Evolutionary conservation across 495 filamentous ascomycete species (phyloP).

Genomic region (Penicillium pancosmium): DNA sequence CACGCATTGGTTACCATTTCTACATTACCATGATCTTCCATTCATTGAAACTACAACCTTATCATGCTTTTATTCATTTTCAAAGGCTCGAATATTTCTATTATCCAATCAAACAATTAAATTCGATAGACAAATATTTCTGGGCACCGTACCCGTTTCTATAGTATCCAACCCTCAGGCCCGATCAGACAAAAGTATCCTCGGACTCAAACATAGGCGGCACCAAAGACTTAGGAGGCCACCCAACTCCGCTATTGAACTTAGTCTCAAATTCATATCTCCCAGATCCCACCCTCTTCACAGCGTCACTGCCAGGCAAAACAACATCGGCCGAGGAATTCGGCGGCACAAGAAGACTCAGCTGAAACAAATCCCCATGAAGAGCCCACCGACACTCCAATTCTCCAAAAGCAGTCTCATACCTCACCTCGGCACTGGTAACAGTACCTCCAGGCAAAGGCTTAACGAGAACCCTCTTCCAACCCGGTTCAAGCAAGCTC

Average conservation of each 20-base stretch:
- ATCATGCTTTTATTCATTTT: no score
- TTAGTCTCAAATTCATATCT: constrained; percentile 8
- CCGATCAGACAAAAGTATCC: constrained; percentile 12
- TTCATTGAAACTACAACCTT: no score
- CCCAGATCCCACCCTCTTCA: constrained; percentile 28
- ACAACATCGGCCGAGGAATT: constrained; percentile 29
- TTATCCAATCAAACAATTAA: no score
- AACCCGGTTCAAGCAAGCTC: constrained; percentile 25
- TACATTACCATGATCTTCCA: no score
- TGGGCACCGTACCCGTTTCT: no score
- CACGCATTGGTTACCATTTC: no score
- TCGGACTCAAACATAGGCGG: constrained; percentile 18
- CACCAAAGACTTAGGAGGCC: constrained; percentile 23
- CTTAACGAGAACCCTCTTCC: constrained; percentile 28
- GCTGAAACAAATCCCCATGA: constrained; percentile 14
- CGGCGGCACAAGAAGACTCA: constrained; percentile 33
- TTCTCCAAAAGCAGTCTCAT: constrained; percentile 33
- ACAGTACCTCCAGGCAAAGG: constrained; percentile 33
- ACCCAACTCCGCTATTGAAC: constrained; percentile 17
- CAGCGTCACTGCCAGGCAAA: constrained; percentile 18
- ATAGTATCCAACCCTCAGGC: no score
- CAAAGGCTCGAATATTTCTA: no score
- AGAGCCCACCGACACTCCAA: constrained; percentile 29
- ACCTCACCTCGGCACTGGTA: constrained; percentile 22
- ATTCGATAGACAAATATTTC: no score